Base-by-base conservation (phyloP, 2,329 filamentous ascomycete genomes). In the Scolecobasidium constrictum region DNA sequence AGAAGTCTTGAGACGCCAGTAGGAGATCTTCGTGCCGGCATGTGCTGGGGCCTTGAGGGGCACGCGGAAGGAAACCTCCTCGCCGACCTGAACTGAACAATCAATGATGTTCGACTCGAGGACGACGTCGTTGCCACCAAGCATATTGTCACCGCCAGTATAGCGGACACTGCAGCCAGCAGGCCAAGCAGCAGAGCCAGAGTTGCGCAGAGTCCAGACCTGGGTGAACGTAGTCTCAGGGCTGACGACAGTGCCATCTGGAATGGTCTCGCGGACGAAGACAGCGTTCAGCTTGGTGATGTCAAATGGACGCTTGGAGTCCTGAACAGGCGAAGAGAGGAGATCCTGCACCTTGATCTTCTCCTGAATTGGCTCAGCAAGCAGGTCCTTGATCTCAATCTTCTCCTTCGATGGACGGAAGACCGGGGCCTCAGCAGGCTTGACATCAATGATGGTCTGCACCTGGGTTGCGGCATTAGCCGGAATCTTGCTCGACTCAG, bases 101-200 rank as follows among this genome's bases (percentile, higher is more conserved):
- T 77, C 75, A 59, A 86, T 78, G 44, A 83, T 73, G 41, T 86
- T 92, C 57, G 85, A 94, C 68, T 92, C 83, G 43, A 80, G 85
- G 42, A 88, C 86, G 43, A 94, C 75, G 51, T 88, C 83, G 9
- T 31, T n/a, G n/a, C n/a, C n/a, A n/a, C n/a, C n/a, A 53, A 93
- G 86, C 92, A 98, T 96, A 65, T 90, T 87, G 61, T 96, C 90
- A 40, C 92, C 92, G 45, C 90, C 87, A 46, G 93, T 83, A 56
- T 88, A 95, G 63, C 84, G 86, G 53, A 96, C 84, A 44, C 81
- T 83, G 69, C 86, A 94, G 48, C 88, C 92, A 43, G 80, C 77
- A 28, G 92, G 92, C 92, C 92, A 98, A 11, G 79, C 63, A 39
- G 71, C 66, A 9, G 77, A 76, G 20, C 92, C 90, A 16, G 82